Conservation (phyloP, 163 green algal genomes). For the Prototheca wickerhamii region DNA sequence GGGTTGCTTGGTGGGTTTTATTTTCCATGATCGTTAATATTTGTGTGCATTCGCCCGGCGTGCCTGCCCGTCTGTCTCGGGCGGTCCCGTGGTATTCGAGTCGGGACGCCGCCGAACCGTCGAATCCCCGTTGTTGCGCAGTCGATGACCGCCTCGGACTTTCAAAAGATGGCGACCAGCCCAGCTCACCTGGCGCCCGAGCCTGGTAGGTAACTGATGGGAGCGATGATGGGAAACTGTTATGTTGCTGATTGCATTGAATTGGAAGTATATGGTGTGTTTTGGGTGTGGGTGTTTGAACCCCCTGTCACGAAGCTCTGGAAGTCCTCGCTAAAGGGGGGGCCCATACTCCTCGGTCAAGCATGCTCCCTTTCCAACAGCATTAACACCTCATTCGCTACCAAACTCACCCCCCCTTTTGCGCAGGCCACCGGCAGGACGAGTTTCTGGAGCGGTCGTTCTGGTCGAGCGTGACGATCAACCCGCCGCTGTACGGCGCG, state of each 20-base stretch:
- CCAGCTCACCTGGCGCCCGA: constrained; percentile 8
- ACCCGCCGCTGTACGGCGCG: constrained; percentile 75
- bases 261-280: too few relatives aligned
- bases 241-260: neutral
- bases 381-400: too few relatives aligned
- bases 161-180: constrained; percentile 31
- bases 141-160: constrained; percentile 27
- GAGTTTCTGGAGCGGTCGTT: constrained; percentile 71
- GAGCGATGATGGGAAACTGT: neutral
- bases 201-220: constrained; percentile 10
- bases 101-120: too few relatives aligned
- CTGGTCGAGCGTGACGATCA: constrained; percentile 72
- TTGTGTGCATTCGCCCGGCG: too few relatives aligned
- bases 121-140: constrained; percentile 7
- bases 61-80: too few relatives aligned
- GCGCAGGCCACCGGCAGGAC: constrained; percentile 21
- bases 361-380: too few relatives aligned
- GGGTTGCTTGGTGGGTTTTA: neutral
- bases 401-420: neutral
- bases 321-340: too few relatives aligned
- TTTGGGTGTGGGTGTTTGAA: too few relatives aligned
- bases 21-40: neutral
- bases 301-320: too few relatives aligned
- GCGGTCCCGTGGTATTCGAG: too few relatives aligned
- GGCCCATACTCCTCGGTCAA: too few relatives aligned